Base-by-base conservation (phyloP, 768 basidiomycete species). In the Tricholoma flavovirens region DNA sequence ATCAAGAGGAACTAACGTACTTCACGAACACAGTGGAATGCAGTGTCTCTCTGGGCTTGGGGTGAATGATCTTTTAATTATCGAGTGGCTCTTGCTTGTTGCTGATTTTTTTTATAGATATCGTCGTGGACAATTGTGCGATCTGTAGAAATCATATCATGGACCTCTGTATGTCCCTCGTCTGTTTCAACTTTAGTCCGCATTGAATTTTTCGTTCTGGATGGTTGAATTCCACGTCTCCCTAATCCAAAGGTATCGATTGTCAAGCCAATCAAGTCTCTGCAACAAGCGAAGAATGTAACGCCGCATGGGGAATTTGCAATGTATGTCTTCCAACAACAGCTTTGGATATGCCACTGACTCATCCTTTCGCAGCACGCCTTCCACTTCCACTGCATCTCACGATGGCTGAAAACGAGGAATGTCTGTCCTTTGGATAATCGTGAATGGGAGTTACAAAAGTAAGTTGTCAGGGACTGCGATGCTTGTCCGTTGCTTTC, bases 61-160 rank as follows among this genome's bases (percentile, higher is more conserved):
- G 95, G 94, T 95, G 60, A 56, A 53, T 46, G 21, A 32, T 40
- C 5, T 6, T 30, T 8, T 40, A 10, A 4, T 49, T 8, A 11
- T 30, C 46, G 10, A 30, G 46, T 30, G 4, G n/a, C 12, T 5
- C 26, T 48, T 14, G 4, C 9, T 29, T 14, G 46, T 49, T 4
- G 17, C 46, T 49, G 29, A 49, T 26, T 8, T 30, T 3, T 48
- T 38, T 51, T 32, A 45, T 59, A 96, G 95, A 98, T 70, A 98
- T 98, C 67, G 94, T 97, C 58, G 96, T 98, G 56, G 96, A 98
- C 74, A 99, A 98, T 75, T 98, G 97, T 66, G 97, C 97, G 51
- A 99, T 99, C 76, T 99, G 97, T 81, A 86, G 94, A 72, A 98
- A 98, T 71, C 96, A 99, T 69, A 98, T 99, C 76, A 99, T 99